A percentile compares a stretch with the other conserved stretches of the same genome.
Conservation (phyloP, 805 yeast genomes). For the Candida jianshihensis region DNA sequence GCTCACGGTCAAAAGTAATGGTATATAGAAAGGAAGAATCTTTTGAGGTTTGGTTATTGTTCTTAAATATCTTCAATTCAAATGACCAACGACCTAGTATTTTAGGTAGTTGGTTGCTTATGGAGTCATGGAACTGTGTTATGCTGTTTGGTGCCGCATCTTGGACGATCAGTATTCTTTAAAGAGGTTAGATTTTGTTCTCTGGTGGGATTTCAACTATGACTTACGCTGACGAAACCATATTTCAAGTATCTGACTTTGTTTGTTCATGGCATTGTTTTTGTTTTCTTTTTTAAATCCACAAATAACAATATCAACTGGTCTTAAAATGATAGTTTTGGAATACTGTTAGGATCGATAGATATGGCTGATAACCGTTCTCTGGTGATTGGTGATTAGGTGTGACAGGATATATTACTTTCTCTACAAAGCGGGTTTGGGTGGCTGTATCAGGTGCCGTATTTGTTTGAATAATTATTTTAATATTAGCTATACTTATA, state of each 20-base stretch:
- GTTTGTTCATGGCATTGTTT: background rate
- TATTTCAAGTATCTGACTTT: too few species aligned
- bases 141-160: constrained; percentile 54
- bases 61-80: constrained; percentile 59
- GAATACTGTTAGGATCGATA: too few species aligned
- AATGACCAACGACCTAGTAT: constrained; percentile 61
- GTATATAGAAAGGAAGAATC: constrained; percentile 9
- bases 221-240: constrained; percentile 5
- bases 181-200: background rate
- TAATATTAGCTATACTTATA: too few species aligned
- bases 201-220: too few species aligned
- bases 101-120: constrained; percentile 61
- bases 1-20: constrained; percentile 12
- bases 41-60: constrained; percentile 38
- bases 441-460: too few species aligned
- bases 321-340: too few species aligned
- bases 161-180: constrained; percentile 33
- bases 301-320: too few species aligned
- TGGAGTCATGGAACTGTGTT: constrained; percentile 60
- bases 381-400: too few species aligned
- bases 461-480: too few species aligned
- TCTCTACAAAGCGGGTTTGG: too few species aligned
- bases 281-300: background rate
- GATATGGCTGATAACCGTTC: too few species aligned
- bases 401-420: too few species aligned